Evolutionary conservation across 495 filamentous ascomycete species (phyloP).

Genomic region (Xylaria curta): DNA sequence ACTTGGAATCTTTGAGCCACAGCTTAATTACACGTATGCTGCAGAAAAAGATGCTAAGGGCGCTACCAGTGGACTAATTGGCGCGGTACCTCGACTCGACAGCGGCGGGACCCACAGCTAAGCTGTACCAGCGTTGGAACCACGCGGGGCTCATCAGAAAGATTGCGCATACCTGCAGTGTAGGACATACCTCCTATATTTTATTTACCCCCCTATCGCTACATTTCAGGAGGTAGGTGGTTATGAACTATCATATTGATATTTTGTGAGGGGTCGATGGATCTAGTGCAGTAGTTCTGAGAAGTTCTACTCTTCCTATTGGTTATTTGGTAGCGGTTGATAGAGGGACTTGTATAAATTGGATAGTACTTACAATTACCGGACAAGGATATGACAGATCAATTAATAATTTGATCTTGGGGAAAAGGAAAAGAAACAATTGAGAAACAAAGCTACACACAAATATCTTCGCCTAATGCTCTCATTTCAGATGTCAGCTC

Average conservation of each 20-base stretch:
- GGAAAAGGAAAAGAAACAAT: constrained; percentile 10
- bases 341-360: too few species aligned
- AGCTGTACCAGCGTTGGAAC: constrained; percentile 12
- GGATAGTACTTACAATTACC: neutral
- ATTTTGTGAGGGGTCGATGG: neutral
- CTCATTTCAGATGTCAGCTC: constrained; percentile 13
- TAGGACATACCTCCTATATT: too few species aligned
- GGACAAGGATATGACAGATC: neutral
- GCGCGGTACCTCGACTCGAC: neutral
- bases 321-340: neutral
- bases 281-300: neutral
- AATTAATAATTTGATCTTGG: neutral
- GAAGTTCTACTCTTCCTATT: neutral
- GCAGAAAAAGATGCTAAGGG: constrained; percentile 9
- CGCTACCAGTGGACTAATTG: neutral
- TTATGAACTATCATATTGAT: neutral
- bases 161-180: neutral
- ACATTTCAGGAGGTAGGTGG: neutral
- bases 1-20: too few species aligned
- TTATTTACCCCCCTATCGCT: neutral
- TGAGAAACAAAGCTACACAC: neutral
- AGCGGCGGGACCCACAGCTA: neutral
- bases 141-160: constrained; percentile 1
- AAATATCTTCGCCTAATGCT: constrained; percentile 1
- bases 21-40: constrained; percentile 2